Percentiles rank a stretch among this genome's conserved stretches.
These are phyloP conservation scores for Bipolaris oryzae DNA, from an alignment of 2,329 filamentous ascomycete species.

Conservation along the genomic window DNA sequence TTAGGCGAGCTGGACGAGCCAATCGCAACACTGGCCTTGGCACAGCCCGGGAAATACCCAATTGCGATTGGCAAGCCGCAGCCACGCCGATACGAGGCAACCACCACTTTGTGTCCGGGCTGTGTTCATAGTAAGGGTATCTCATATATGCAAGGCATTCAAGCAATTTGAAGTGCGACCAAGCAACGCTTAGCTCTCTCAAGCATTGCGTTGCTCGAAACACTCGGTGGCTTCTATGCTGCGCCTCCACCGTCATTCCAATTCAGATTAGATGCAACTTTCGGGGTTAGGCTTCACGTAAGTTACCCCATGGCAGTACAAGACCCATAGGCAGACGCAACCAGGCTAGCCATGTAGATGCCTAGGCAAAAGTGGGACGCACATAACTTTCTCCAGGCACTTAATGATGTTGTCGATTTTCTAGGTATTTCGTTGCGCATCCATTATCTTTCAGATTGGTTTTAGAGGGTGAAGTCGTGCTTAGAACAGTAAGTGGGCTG, in stretches of 20 bases:
- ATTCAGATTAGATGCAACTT: too few species aligned
- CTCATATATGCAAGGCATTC: neutral
- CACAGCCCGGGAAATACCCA: neutral
- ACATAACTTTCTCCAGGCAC: neutral
- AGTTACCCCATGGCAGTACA: neutral
- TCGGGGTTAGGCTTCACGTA: neutral
- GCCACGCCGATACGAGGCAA: neutral
- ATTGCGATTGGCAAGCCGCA: slow-evolving; percentile 10
- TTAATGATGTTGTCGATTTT: neutral
- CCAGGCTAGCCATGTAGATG: too few species aligned
- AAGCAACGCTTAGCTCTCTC: neutral
- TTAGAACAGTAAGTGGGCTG: neutral
- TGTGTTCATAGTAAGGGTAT: too few species aligned
- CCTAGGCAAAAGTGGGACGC: neutral
- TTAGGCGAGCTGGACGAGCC: slow-evolving; percentile 22
- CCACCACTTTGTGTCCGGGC: too few species aligned
- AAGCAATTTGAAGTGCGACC: slow-evolving; percentile 5
- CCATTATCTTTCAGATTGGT: neutral
- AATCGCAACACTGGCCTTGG: slow-evolving; percentile 20
- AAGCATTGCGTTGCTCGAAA: neutral
- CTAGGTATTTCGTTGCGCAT: too few species aligned
- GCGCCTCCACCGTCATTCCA: neutral
- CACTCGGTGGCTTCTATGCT: neutral
- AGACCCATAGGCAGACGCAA: neutral
- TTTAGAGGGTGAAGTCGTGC: neutral